Conservation (phyloP, 768 basidiomycete genomes). For the Mycena vitilis region DNA sequence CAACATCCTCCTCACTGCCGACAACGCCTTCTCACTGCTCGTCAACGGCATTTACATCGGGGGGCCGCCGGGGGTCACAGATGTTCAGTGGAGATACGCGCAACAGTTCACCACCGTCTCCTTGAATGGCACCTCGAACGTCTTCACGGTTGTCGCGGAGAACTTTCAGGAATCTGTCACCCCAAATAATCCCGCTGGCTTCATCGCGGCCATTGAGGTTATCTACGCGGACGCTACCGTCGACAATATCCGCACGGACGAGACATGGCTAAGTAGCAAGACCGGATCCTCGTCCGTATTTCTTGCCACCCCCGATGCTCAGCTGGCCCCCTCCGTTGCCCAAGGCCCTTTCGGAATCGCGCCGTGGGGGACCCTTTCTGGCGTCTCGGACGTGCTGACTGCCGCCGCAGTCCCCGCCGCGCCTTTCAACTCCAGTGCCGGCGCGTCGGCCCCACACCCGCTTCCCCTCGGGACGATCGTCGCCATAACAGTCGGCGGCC, state of each 20-base stretch:
- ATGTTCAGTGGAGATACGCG: conserved; percentile 1
- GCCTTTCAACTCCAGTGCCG: conserved; percentile 1
- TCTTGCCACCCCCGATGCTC: conserved; percentile 5
- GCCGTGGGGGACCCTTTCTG: background rate
- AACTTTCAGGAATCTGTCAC: background rate
- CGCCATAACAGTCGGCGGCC: too few species aligned
- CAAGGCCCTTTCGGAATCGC: conserved; percentile 3
- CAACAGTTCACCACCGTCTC: conserved; percentile 13
- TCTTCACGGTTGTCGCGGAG: conserved; percentile 17
- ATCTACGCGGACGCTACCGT: conserved; percentile 11
- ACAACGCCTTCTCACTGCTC: conserved; percentile 16
- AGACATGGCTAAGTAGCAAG: conserved; percentile 14
- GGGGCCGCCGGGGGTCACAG: background rate
- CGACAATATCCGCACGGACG: conserved; percentile 12
- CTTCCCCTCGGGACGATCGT: too few species aligned
- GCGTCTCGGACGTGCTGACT: conserved; percentile 8
- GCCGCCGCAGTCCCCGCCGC: conserved; percentile 10
- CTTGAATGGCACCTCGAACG: conserved; percentile 11
- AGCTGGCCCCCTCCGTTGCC: background rate
- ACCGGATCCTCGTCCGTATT: background rate
- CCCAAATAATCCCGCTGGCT: background rate
- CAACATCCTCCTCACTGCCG: conserved; percentile 6
- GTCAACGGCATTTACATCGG: conserved; percentile 1
- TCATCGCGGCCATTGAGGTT: conserved; percentile 21
- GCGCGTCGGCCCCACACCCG: too few species aligned